A percentile compares a stretch with the other conserved stretches of the same genome.
phyloP scores from a whole-genome alignment of 2,329 filamentous ascomycete species.

The Fusarium goolgardi region DNA sequence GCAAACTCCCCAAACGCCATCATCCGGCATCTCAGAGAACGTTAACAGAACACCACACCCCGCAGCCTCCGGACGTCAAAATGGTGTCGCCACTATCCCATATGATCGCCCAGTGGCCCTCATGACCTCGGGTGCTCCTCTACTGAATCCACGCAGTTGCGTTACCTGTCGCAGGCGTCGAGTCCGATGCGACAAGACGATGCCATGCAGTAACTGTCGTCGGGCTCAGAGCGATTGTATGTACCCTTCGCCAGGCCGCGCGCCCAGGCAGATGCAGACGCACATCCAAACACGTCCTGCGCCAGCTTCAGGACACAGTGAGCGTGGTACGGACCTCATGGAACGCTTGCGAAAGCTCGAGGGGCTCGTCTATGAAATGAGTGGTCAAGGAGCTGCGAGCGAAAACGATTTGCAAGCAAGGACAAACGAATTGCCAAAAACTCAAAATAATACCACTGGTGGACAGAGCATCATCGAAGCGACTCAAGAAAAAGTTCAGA shows the following conservation, averaged over 20 bases:
- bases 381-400: constrained; percentile 58
- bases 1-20: constrained; percentile 18
- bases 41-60: constrained; percentile 10
- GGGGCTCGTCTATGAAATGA: constrained; percentile 76
- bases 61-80: constrained; percentile 20
- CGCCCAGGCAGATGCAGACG: constrained; percentile 71
- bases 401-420: background rate
- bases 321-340: constrained; percentile 74
- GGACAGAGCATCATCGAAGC: constrained; percentile 28
- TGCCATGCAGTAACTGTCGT: constrained; percentile 65
- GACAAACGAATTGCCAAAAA: background rate
- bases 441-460: background rate
- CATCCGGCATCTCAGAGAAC: constrained; percentile 22
- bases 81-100: constrained; percentile 27
- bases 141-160: constrained; percentile 60
- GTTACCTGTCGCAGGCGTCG: constrained; percentile 66
- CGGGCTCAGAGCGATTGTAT: constrained; percentile 76
- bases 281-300: constrained; percentile 62
- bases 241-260: constrained; percentile 78
- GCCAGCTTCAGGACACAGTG: constrained; percentile 64
- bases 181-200: constrained; percentile 81
- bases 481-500: constrained; percentile 27
- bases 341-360: constrained; percentile 78
- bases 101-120: constrained; percentile 36
- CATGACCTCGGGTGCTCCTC: constrained; percentile 45